Percentiles rank a stretch among this genome's conserved stretches.
These are phyloP conservation scores for Circinella umbellata DNA, from an alignment of 371 early-diverging fungal species.

Conservation along the genomic window DNA sequence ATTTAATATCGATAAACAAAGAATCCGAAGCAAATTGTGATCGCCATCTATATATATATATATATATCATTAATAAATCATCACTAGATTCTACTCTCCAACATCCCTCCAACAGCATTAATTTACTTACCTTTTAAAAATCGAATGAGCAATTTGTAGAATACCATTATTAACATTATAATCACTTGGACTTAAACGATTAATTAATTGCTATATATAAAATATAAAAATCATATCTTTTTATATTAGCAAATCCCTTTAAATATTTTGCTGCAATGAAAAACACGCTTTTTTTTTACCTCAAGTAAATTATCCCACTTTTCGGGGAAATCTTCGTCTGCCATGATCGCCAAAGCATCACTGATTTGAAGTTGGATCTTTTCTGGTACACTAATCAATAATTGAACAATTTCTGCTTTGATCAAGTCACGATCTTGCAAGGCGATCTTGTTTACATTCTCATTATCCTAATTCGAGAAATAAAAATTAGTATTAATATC, in stretches of 20 bases:
- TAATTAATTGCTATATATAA: constrained; percentile 67
- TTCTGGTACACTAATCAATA: constrained; percentile 84
- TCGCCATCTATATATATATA: constrained; percentile 85
- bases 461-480: constrained; percentile 43
- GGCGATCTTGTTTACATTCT: constrained; percentile 62
- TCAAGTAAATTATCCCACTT: constrained; percentile 86
- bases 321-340: constrained; percentile 89
- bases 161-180: constrained; percentile 87
- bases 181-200: constrained; percentile 78
- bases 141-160: constrained; percentile 90
- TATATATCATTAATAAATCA: neutral
- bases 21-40: constrained; percentile 78
- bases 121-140: constrained; percentile 80
- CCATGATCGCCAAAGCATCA: constrained; percentile 92
- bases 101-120: neutral
- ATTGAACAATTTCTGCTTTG: constrained; percentile 79
- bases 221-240: no score
- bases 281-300: constrained; percentile 39
- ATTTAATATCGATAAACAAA: constrained; percentile 88
- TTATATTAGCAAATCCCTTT: no score
- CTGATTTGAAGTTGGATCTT: constrained; percentile 88
- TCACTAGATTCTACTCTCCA: neutral
- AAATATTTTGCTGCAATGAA: no score
- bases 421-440: constrained; percentile 78
- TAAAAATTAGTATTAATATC: no score